Percentiles rank a stretch among this genome's conserved stretches.
Evolutionary conservation across 805 yeast species (phyloP).

Genomic region (Nakazawaea wickerhamii): DNA sequence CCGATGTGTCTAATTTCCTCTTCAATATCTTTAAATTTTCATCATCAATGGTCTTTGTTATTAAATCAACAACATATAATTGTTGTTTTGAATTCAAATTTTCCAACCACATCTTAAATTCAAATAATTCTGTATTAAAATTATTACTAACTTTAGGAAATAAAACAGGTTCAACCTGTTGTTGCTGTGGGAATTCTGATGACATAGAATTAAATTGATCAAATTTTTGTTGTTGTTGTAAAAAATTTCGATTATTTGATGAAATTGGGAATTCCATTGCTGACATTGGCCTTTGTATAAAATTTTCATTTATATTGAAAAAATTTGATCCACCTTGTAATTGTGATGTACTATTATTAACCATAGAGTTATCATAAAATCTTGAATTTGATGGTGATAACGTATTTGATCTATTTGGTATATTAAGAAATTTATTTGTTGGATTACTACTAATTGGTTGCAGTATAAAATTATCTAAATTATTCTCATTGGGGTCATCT

Average conservation of each 20-base stretch:
- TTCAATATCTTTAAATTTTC: slow-evolving; percentile 12
- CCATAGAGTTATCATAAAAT: slow-evolving; percentile 11
- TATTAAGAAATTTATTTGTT: not conserved
- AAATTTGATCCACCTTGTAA: not conserved
- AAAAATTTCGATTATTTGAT: not conserved
- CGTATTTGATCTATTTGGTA: slow-evolving; percentile 9
- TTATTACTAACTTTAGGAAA: slow-evolving; percentile 7
- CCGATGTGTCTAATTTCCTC: slow-evolving; percentile 8
- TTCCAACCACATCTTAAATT: slow-evolving; percentile 13
- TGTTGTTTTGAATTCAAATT: slow-evolving; percentile 12
- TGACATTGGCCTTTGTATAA: slow-evolving; percentile 12
- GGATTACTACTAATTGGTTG: not conserved
- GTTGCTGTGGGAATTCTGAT: not conserved
- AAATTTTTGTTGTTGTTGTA: slow-evolving; percentile 1
- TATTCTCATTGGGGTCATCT: not conserved
- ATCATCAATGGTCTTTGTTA: slow-evolving; percentile 10
- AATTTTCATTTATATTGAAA: not conserved
- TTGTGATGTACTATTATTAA: not conserved
- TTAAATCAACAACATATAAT: slow-evolving; percentile 13
- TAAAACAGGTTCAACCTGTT: not conserved
- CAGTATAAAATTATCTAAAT: slow-evolving; percentile 1
- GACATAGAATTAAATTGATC: not conserved
- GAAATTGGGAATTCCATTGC: slow-evolving; percentile 7
- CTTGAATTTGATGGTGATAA: slow-evolving; percentile 12
- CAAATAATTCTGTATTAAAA: slow-evolving; percentile 11